These are phyloP conservation scores for Cajanus cajan DNA, from an alignment of 306 rosid species.

Conservation along the genomic window DNA sequence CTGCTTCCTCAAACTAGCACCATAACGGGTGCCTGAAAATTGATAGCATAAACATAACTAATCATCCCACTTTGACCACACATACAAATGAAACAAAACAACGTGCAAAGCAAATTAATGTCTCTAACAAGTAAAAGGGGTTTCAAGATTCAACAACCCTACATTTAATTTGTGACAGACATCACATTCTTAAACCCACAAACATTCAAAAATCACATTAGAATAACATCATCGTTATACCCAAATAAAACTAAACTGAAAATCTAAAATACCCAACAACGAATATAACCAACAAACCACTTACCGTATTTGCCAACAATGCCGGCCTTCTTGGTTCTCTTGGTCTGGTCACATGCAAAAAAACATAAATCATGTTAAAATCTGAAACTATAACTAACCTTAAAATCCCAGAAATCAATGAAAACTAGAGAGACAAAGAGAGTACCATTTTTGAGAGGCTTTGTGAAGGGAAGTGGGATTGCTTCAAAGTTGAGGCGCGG, in stretches of 20 bases:
- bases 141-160: not conserved
- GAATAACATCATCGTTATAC: not conserved
- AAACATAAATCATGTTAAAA: not conserved
- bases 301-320: constrained; percentile 86
- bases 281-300: not conserved
- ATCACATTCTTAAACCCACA: not conserved
- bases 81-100: not conserved
- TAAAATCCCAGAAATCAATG: not conserved
- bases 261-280: not conserved
- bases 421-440: not conserved
- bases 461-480: not conserved
- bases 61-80: not conserved
- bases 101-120: too few relatives aligned
- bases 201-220: not conserved
- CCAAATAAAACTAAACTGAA: not conserved
- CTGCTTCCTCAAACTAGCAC: constrained; percentile 90
- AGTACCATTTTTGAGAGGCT: constrained; percentile 13
- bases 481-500: not conserved
- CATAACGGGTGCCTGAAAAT: constrained; percentile 73
- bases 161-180: not conserved
- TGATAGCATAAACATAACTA: not conserved
- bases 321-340: constrained; percentile 94
- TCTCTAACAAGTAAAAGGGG: not conserved
- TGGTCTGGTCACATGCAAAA: constrained; percentile 44
- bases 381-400: not conserved